phyloP scores from a whole-genome alignment of 164 flowering plant genomes.

The Vitis amurensis region DNA sequence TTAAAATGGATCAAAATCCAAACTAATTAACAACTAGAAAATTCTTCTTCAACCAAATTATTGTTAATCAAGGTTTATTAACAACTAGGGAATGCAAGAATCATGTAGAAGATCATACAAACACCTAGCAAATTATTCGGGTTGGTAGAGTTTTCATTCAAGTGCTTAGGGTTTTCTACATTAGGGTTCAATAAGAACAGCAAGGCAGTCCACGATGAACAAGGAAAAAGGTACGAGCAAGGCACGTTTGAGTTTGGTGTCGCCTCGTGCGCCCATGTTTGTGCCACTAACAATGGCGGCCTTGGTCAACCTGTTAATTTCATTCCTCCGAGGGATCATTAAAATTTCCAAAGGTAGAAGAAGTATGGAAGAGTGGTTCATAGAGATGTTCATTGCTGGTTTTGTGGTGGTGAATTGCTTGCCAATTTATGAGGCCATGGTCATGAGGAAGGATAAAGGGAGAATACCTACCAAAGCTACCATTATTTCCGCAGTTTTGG shows the following conservation, averaged over 20 bases:
- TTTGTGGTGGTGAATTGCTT: conserved; percentile 47
- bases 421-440: conserved; percentile 63
- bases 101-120: too few relatives aligned
- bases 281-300: too few relatives aligned
- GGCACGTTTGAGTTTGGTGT: conserved; percentile 21
- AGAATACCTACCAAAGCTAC: conserved; percentile 13
- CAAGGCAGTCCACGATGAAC: conserved; percentile 24
- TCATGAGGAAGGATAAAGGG: conserved; percentile 44
- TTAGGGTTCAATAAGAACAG: conserved; percentile 21
- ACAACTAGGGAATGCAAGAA: too few relatives aligned
- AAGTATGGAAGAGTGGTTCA: too few relatives aligned
- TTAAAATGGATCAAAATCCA: too few relatives aligned
- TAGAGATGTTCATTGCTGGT: conserved; percentile 20
- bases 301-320: not conserved
- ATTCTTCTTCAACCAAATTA: too few relatives aligned
- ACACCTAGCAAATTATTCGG: too few relatives aligned
- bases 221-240: conserved; percentile 21
- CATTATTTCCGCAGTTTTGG: not conserved
- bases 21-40: too few relatives aligned
- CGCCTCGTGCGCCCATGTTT: too few relatives aligned
- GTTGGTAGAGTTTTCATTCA: not conserved
- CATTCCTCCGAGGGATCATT: too few relatives aligned
- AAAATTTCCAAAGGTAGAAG: too few relatives aligned
- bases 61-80: too few relatives aligned
- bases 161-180: conserved; percentile 6